A percentile compares a stretch with the other conserved stretches of the same genome.
These are phyloP conservation scores for Dimocarpus longan DNA, from an alignment of 345 rosid genomes.

Conservation along the genomic window DNA sequence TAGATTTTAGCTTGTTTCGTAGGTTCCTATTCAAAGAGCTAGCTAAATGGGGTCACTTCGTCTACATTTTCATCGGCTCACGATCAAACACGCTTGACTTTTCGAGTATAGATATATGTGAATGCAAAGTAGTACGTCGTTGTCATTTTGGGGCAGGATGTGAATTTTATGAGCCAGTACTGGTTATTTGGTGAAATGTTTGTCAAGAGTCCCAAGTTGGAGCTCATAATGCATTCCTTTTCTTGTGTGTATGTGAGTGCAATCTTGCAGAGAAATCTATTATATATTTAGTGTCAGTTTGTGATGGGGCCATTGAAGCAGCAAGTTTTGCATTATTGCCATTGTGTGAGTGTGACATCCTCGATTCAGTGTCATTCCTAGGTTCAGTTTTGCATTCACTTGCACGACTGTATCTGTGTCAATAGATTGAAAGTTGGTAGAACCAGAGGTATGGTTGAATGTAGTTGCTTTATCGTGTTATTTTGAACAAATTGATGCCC, in stretches of 20 bases:
- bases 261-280: background rate
- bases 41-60: background rate
- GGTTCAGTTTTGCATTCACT: background rate
- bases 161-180: background rate
- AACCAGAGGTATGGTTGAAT: too few species aligned
- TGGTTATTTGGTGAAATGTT: background rate
- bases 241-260: background rate
- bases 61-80: too few species aligned
- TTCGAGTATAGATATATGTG: background rate
- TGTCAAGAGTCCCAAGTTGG: too few species aligned
- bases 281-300: background rate
- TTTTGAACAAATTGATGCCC: too few species aligned
- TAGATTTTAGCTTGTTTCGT: too few species aligned
- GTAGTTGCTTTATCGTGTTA: too few species aligned
- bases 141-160: too few species aligned
- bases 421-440: too few species aligned
- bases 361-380: background rate
- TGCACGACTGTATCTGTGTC: background rate
- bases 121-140: too few species aligned
- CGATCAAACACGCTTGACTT: background rate
- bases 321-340: background rate
- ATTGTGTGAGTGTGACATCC: background rate
- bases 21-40: too few species aligned
- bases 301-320: background rate
- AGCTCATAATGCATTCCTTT: background rate